Evolutionary conservation across 805 yeast species (phyloP).

Genomic region (Tetrapisispora namnaoensis): DNA sequence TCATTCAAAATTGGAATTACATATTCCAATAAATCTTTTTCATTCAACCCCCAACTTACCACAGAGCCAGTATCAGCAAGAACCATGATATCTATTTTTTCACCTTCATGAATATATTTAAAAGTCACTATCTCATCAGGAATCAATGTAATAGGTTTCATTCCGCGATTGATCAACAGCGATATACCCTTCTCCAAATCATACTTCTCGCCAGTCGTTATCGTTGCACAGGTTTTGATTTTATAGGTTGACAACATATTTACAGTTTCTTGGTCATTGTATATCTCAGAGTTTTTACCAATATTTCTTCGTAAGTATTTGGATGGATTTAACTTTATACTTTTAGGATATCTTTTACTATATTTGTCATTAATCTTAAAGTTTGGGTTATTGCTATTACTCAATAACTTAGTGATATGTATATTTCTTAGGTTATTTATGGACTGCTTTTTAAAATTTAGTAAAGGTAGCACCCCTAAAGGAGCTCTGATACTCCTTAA

Average conservation of each 20-base stretch:
- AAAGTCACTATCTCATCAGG: conserved; percentile 63
- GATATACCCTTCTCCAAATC: conserved; percentile 40
- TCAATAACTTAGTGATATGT: too few relatives aligned
- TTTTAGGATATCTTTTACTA: conserved; percentile 5
- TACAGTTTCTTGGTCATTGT: background rate
- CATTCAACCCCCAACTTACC: conserved; percentile 75
- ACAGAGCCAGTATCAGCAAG: conserved; percentile 63
- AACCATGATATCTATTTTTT: conserved; percentile 48
- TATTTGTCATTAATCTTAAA: background rate
- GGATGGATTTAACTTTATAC: conserved; percentile 9
- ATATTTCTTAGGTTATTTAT: too few relatives aligned
- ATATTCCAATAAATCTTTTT: conserved; percentile 36
- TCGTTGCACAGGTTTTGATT: conserved; percentile 47
- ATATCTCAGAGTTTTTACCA: conserved; percentile 6
- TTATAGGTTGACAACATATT: background rate
- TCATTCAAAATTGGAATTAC: conserved; percentile 43
- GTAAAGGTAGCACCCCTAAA: background rate
- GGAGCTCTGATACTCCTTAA: background rate
- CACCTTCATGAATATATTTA: conserved; percentile 30
- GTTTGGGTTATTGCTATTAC: background rate
- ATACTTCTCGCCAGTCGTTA: conserved; percentile 65
- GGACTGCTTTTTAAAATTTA: too few relatives aligned
- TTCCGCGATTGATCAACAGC: conserved; percentile 23
- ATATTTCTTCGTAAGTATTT: conserved; percentile 14
- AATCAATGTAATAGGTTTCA: conserved; percentile 38